Evolutionary conservation across 441 rosid genomes (phyloP).

Genomic region (Manihot esculenta): DNA sequence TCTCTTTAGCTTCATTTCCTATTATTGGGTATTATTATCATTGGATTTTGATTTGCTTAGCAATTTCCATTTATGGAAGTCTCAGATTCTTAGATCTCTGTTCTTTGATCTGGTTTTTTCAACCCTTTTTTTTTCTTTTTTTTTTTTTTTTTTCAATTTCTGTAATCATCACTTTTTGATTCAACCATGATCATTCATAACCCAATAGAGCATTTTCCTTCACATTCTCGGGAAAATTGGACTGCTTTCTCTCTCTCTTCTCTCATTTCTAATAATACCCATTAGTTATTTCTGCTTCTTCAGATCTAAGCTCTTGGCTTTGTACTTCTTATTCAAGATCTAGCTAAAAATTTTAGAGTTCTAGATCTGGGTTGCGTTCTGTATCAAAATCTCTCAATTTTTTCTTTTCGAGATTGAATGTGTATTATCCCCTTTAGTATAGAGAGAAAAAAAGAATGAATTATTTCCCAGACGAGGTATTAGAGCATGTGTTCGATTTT

Average conservation of each 20-base stretch:
- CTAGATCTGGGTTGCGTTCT: conserved; percentile 26
- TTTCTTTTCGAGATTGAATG: conserved; percentile 16
- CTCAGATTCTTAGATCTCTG: conserved; percentile 43
- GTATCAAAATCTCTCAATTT: conserved; percentile 7
- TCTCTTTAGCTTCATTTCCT: conserved; percentile 22
- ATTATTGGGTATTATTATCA: conserved; percentile 24
- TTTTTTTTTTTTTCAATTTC: conserved; percentile 15
- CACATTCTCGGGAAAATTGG: conserved; percentile 28
- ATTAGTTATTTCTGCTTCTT: conserved; percentile 20
- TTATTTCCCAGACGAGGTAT: conserved; percentile 87
- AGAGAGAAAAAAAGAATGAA: conserved; percentile 47
- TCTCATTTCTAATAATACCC: conserved; percentile 11
- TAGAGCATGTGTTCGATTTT: conserved; percentile 78
- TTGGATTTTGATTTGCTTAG: conserved; percentile 31
- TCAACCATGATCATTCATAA: conserved; percentile 28
- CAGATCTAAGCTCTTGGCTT: conserved; percentile 29
- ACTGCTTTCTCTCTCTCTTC: conserved; percentile 13
- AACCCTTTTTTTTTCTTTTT: background rate
- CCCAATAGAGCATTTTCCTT: conserved; percentile 11
- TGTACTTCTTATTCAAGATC: conserved; percentile 4
- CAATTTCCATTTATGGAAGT: conserved; percentile 36
- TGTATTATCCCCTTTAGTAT: background rate
- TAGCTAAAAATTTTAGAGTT: conserved; percentile 4
- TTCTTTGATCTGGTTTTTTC: conserved; percentile 25
- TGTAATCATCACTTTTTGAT: conserved; percentile 44